Base-by-base conservation (phyloP, 2,329 filamentous ascomycete genomes). In the Sporothrix pseudoabietina region DNA sequence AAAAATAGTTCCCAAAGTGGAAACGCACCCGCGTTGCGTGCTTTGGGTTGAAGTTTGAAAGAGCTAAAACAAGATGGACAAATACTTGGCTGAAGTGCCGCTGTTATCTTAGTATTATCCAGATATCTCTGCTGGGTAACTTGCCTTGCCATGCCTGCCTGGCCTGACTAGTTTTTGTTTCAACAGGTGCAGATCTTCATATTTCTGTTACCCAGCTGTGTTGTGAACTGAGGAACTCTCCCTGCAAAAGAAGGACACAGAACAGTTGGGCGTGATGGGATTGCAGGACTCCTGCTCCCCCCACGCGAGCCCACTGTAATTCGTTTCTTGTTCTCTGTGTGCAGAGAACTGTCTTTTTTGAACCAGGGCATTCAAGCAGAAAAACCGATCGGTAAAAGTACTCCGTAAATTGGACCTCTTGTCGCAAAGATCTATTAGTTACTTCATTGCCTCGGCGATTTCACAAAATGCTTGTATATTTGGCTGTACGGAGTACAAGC, bases 131-230 rank as follows among this genome's bases (percentile, higher is more conserved):
- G n/a, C 35, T n/a, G 44, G 10, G 44, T 32, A 12, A 19, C 41
- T 68, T 26, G 61, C 12, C 47, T 52, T 52, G 47, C n/a, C 12
- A 19, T 35, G 35, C 35, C 16, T 26, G 52, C 65, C 44, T 49
- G 63, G 3, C 32, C 19, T 63, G 61, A 4, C 39, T 44, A 32
- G 26, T 16, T 12, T 57, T n/a, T 61, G 39, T 63, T 49, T 71
- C 16, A 49, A 61, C 69, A 71, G 30, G 9, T 55, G 69, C 69
- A 49, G 69, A 71, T 71, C 69, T 61, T 61, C 69, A 71, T 71
- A 49, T 52, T 35, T 49, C 41, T 66, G 63, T 6, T 49, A 7
- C 44, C 41, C 63, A 32, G 2, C 22, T 52, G 22, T 10, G 32
- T 8, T 70, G 35, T 35, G 5, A 26, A 41, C 26, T 1, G 26